Conservation (phyloP, 495 filamentous ascomycete genomes). For the Jackrogersella multiformis region DNA sequence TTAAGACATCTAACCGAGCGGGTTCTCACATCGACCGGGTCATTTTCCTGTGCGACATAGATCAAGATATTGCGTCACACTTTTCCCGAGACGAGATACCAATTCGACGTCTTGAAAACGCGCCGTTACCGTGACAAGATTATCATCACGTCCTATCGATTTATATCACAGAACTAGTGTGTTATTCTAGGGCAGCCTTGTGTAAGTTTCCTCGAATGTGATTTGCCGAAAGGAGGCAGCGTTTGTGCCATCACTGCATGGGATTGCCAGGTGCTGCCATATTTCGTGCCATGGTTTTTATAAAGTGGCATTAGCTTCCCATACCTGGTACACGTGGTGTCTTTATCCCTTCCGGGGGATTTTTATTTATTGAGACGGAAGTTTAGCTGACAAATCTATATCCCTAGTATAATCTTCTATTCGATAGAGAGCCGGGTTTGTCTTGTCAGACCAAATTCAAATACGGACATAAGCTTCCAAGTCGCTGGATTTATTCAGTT, state of each 20-base stretch:
- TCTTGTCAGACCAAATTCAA: slow-evolving; percentile 12
- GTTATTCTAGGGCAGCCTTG: slow-evolving; percentile 12
- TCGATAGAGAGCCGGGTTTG: not conserved
- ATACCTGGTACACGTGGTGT: slow-evolving; percentile 4
- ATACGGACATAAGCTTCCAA: slow-evolving; percentile 17
- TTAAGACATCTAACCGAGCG: slow-evolving; percentile 26
- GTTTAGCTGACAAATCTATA: slow-evolving; percentile 25
- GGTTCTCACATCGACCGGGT: slow-evolving; percentile 29
- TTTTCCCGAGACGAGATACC: not conserved
- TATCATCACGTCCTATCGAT: slow-evolving; percentile 17
- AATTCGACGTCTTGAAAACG: slow-evolving; percentile 4
- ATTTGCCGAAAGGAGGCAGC: slow-evolving; percentile 20
- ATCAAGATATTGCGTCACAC: slow-evolving; percentile 12
- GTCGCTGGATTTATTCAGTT: slow-evolving; percentile 1
- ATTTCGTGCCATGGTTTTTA: slow-evolving; percentile 1
- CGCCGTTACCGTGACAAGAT: slow-evolving; percentile 22
- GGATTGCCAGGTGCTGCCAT: slow-evolving; percentile 11
- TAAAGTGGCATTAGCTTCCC: not conserved
- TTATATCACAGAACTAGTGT: slow-evolving; percentile 30
- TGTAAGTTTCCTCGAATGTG: slow-evolving; percentile 32
- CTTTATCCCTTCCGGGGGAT: too few species aligned
- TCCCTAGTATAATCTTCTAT: slow-evolving; percentile 5
- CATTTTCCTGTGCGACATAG: slow-evolving; percentile 21
- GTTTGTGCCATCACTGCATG: slow-evolving; percentile 21
- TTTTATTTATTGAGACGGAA: slow-evolving; percentile 14